phyloP scores from a whole-genome alignment of 768 basidiomycete species.

The Auricularia sp. region DNA sequence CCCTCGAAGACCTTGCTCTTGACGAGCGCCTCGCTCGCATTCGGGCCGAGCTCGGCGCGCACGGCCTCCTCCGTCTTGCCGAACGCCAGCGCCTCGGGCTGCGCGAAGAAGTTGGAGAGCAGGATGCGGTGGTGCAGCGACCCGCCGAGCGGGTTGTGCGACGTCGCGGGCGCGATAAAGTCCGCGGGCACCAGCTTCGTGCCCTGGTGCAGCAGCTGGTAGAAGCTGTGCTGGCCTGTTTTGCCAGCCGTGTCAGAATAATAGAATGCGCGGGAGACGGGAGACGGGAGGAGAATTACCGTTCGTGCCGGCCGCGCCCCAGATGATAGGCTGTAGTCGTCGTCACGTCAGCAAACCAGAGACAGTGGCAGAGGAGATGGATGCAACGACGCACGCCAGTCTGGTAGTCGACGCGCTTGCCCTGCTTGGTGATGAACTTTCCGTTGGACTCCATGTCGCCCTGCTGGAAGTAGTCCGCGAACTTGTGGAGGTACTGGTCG shows the following conservation, averaged over 20 bases:
- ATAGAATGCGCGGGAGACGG: too few species aligned
- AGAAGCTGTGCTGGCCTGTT: constrained; percentile 89
- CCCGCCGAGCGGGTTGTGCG: constrained; percentile 77
- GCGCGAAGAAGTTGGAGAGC: constrained; percentile 96
- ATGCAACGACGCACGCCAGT: constrained; percentile 61
- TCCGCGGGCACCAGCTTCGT: constrained; percentile 88
- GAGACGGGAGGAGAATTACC: constrained; percentile 19
- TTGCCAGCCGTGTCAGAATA: too few species aligned
- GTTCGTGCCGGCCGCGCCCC: constrained; percentile 97
- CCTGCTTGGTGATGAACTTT: constrained; percentile 90
- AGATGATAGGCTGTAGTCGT: constrained; percentile 77
- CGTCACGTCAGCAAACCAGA: too few species aligned
- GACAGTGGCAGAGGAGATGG: neutral
- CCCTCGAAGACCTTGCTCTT: constrained; percentile 99
- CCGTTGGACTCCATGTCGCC: constrained; percentile 99
- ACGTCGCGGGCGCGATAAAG: constrained; percentile 82
- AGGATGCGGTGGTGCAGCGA: constrained; percentile 97
- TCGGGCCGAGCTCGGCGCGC: constrained; percentile 37
- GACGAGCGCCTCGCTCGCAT: constrained; percentile 72
- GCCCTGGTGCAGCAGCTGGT: constrained; percentile 92
- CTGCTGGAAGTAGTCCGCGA: constrained; percentile 99
- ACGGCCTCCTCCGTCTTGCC: constrained; percentile 94
- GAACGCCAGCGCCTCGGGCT: constrained; percentile 94
- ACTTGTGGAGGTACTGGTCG: constrained; percentile 98
- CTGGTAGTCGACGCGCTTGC: constrained; percentile 88